Conservation (phyloP, 116 monocot genomes). For the Dioscorea cayenensis region DNA sequence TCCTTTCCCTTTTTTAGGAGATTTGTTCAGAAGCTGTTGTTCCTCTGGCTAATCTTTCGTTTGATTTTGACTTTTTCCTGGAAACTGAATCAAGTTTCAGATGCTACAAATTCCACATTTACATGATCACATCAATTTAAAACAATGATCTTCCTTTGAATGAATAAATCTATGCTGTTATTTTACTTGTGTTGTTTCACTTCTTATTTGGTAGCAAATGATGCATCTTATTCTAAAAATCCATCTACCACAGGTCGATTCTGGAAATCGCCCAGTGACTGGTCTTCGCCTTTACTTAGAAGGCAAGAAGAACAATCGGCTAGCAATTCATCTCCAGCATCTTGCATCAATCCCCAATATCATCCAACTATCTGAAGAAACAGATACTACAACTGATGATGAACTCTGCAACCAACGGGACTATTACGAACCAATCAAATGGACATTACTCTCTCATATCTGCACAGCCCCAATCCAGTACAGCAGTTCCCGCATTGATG, state of each 20-base stretch:
- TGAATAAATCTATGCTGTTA: background rate
- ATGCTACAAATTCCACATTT: background rate
- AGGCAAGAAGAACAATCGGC: slow-evolving; percentile 50
- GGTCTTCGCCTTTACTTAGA: slow-evolving; percentile 68
- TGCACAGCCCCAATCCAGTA: slow-evolving; percentile 67
- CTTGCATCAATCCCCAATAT: slow-evolving; percentile 36
- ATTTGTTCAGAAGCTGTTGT: no score
- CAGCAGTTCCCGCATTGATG: slow-evolving; percentile 27
- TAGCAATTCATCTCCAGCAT: slow-evolving; percentile 77
- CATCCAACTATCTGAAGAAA: slow-evolving; percentile 38
- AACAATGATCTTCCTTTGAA: background rate
- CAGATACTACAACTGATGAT: slow-evolving; percentile 4
- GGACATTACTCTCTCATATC: slow-evolving; percentile 54
- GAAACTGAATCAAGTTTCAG: background rate
- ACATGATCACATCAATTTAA: background rate
- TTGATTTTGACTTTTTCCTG: no score
- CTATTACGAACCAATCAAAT: slow-evolving; percentile 55
- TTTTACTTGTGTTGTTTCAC: background rate
- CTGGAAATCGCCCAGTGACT: slow-evolving; percentile 55
- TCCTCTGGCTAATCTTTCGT: no score
- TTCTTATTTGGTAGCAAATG: background rate
- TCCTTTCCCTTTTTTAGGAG: no score
- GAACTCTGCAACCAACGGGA: slow-evolving; percentile 15
- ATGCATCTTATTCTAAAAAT: background rate
- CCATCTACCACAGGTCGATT: slow-evolving; percentile 36